Evolutionary conservation across 2,329 filamentous ascomycete genomes (phyloP).

Genomic region (Exophiala oligosperma): DNA sequence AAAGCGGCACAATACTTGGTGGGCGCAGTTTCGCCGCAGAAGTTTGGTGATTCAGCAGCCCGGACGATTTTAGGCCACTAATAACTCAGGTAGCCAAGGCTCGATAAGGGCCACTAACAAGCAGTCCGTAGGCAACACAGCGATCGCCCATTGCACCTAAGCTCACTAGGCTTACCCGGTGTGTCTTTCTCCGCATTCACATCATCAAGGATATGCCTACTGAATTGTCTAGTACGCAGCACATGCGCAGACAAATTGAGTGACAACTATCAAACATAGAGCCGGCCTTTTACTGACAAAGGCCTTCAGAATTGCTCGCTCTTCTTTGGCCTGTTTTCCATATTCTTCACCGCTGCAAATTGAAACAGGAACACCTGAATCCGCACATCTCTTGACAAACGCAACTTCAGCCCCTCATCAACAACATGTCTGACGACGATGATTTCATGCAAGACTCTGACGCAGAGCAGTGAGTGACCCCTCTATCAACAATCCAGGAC

Average conservation of each 20-base stretch:
- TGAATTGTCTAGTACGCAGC: too few species aligned
- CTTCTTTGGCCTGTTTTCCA: too few species aligned
- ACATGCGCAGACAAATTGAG: too few species aligned
- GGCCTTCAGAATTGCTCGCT: too few species aligned
- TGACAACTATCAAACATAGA: too few species aligned
- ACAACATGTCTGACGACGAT: constrained; percentile 75
- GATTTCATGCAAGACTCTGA: constrained; percentile 94
- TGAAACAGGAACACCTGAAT: background rate
- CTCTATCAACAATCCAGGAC: background rate
- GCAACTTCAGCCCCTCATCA: background rate
- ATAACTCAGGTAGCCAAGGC: too few species aligned
- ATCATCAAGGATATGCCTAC: background rate
- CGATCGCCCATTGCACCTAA: too few species aligned
- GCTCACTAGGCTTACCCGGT: too few species aligned
- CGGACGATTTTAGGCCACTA: constrained; percentile 1
- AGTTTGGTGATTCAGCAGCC: background rate
- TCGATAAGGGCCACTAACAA: background rate
- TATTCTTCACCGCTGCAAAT: too few species aligned
- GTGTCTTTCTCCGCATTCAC: background rate
- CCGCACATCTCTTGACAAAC: background rate
- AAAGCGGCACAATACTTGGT: background rate
- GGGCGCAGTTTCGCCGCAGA: constrained; percentile 10
- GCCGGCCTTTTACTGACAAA: too few species aligned
- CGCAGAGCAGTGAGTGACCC: constrained; percentile 66
- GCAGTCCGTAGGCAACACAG: background rate